Percentiles rank a stretch among this genome's conserved stretches.
phyloP scores from a whole-genome alignment of 257 asterid genomes.

The Paulownia fortunei region DNA sequence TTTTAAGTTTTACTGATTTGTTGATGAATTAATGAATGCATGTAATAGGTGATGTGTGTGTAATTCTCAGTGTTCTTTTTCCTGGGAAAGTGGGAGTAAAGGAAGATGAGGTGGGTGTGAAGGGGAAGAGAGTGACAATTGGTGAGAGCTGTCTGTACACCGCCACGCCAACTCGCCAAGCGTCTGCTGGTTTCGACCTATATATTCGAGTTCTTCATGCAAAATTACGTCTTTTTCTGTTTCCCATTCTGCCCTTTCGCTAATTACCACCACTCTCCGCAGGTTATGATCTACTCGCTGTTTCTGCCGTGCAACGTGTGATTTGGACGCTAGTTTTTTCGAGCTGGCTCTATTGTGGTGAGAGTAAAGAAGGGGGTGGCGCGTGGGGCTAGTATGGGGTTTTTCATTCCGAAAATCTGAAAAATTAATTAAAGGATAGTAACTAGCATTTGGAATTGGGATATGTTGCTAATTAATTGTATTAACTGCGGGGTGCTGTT shows the following conservation, averaged over 20 bases:
- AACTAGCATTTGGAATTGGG: conserved; percentile 10
- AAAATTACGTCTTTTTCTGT: conserved; percentile 31
- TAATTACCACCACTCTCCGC: background rate
- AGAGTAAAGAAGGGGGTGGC: background rate
- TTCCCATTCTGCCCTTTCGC: conserved; percentile 37
- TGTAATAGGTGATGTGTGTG: conserved; percentile 24
- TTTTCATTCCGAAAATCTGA: background rate
- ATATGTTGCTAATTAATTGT: conserved; percentile 22
- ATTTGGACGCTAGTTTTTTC: background rate
- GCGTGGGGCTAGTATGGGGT: conserved; percentile 10
- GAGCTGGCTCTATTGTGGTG: background rate
- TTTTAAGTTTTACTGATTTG: background rate
- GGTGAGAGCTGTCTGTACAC: conserved; percentile 63
- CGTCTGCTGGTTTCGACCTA: conserved; percentile 59
- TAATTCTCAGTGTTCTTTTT: background rate
- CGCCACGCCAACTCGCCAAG: conserved; percentile 60
- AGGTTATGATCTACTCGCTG: background rate
- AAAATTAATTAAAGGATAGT: background rate
- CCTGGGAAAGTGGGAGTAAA: conserved; percentile 20
- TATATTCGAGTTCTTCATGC: conserved; percentile 64
- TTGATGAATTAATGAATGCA: background rate
- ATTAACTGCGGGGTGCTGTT: conserved; percentile 13
- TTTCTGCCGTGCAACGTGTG: background rate
- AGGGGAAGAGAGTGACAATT: conserved; percentile 28
- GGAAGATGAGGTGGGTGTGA: conserved; percentile 3